These are phyloP conservation scores for Hericium rajendrae DNA, from an alignment of 768 basidiomycete species.

Conservation along the genomic window DNA sequence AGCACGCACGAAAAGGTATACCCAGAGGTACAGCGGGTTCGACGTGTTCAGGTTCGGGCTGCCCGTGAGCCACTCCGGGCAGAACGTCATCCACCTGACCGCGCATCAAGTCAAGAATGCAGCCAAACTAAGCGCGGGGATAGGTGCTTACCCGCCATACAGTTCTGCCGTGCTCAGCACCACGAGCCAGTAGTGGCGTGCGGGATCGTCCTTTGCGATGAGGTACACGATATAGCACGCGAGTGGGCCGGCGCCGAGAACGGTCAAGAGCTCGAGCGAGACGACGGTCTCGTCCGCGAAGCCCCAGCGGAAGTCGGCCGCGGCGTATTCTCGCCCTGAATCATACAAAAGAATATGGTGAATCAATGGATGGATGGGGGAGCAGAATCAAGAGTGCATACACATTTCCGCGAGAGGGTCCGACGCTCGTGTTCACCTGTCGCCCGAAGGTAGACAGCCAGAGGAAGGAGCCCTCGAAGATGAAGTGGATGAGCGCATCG, in stretches of 20 bases:
- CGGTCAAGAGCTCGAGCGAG: conserved; percentile 76
- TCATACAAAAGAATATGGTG: background rate
- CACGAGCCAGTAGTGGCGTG: conserved; percentile 72
- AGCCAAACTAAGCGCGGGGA: background rate
- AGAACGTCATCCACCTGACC: conserved; percentile 72
- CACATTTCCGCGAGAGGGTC: conserved; percentile 70
- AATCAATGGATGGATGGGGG: too few species aligned
- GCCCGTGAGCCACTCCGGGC: conserved; percentile 77
- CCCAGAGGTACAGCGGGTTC: conserved; percentile 65
- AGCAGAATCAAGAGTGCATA: conserved; percentile 26
- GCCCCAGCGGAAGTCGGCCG: conserved; percentile 79
- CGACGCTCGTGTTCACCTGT: conserved; percentile 55
- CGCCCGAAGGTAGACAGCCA: conserved; percentile 69
- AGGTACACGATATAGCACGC: conserved; percentile 65
- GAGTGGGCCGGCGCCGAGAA: conserved; percentile 66
- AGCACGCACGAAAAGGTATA: conserved; percentile 62
- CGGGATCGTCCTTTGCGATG: conserved; percentile 53
- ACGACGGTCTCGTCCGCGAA: conserved; percentile 69
- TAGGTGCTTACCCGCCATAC: conserved; percentile 55
- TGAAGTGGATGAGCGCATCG: conserved; percentile 72
- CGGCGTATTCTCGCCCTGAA: conserved; percentile 73
- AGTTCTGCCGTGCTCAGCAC: conserved; percentile 68
- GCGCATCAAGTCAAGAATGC: background rate
- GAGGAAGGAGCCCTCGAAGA: conserved; percentile 73
- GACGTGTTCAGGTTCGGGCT: conserved; percentile 64